These are phyloP conservation scores for Apiospora kogelbergensis DNA, from an alignment of 2,329 filamentous ascomycete genomes.

Conservation along the genomic window DNA sequence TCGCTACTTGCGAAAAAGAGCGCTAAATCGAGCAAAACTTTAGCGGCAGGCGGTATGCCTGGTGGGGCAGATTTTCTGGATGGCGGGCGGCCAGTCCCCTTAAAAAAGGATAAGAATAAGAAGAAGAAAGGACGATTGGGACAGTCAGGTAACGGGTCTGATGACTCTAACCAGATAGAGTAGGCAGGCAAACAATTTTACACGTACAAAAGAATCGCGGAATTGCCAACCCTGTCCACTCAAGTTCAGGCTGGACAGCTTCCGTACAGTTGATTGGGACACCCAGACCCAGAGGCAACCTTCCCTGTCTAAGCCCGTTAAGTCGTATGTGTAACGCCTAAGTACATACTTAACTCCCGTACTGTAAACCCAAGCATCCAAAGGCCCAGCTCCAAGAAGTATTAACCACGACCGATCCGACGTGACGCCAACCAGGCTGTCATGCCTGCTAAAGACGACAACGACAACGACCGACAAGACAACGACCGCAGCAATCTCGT, in stretches of 20 bases:
- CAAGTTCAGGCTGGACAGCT: background rate
- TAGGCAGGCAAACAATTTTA: background rate
- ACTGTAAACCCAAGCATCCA: background rate
- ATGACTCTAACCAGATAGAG: background rate
- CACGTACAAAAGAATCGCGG: background rate
- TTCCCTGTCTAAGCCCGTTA: background rate
- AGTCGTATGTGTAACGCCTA: background rate
- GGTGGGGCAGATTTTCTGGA: background rate
- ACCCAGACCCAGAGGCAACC: background rate
- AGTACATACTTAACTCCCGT: background rate
- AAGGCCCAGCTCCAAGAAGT: background rate
- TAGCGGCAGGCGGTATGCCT: constrained; percentile 3
- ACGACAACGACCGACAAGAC: background rate
- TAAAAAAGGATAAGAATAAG: background rate
- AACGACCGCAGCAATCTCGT: background rate
- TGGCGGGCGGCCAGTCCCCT: background rate
- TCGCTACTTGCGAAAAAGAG: constrained; percentile 2
- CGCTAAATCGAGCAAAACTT: background rate
- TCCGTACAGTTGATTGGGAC: background rate
- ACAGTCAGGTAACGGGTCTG: background rate
- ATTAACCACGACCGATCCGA: constrained; percentile 5
- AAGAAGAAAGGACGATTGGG: background rate
- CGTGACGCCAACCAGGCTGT: constrained; percentile 5
- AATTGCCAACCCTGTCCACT: background rate
- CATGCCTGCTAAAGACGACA: constrained; percentile 3